phyloP scores from a whole-genome alignment of 495 filamentous ascomycete species.

The Daldinia caldariorum region DNA sequence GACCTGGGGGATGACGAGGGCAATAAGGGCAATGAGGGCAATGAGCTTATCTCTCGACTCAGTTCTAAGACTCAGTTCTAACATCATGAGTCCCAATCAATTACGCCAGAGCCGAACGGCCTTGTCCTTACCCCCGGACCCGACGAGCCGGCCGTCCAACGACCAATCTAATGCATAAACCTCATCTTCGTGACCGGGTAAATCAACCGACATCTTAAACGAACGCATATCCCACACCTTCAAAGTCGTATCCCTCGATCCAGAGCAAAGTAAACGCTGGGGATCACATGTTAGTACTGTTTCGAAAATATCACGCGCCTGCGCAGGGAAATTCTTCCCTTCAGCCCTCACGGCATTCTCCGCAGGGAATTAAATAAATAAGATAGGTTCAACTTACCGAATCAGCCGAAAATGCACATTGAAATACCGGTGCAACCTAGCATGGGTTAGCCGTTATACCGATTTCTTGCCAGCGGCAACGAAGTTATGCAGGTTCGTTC shows the following conservation, averaged over 20 bases:
- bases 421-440: conserved; percentile 83
- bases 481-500: conserved; percentile 1
- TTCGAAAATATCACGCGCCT: not conserved
- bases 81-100: conserved; percentile 38
- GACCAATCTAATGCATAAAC: conserved; percentile 94
- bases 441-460: conserved; percentile 25
- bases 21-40: not conserved
- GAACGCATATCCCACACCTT: conserved; percentile 93
- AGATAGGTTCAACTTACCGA: conserved; percentile 53
- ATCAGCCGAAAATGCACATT: conserved; percentile 90
- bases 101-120: conserved; percentile 84
- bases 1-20: conserved; percentile 5
- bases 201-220: conserved; percentile 82
- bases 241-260: conserved; percentile 90
- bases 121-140: conserved; percentile 93
- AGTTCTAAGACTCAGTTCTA: conserved; percentile 30
- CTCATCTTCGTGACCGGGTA: conserved; percentile 94
- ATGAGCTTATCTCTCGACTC: conserved; percentile 38
- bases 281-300: conserved; percentile 34
- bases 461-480: not conserved
- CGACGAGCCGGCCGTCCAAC: conserved; percentile 83
- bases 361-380: conserved; percentile 3
- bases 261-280: conserved; percentile 77
- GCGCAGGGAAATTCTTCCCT: not conserved
- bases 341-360: conserved; percentile 1